Evolutionary conservation across 1,139 yeast genomes (phyloP).

Genomic region (Yamadazyma atmosphaerica): DNA sequence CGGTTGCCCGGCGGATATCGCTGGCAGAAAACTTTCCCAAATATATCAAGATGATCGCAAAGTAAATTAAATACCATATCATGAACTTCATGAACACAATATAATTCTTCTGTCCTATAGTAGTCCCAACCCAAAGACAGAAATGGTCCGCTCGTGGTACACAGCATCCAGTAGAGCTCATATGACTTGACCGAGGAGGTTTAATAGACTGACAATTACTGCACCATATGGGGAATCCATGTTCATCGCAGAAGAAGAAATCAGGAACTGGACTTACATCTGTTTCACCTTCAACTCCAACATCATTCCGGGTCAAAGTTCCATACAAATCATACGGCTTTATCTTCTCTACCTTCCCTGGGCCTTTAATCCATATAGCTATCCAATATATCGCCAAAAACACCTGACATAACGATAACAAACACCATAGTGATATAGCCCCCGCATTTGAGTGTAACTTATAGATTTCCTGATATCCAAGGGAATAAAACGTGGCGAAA

Average conservation of each 20-base stretch:
- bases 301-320: constrained; percentile 13
- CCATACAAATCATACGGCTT: constrained; percentile 29
- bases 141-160: constrained; percentile 65
- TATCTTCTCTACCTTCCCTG: constrained; percentile 31
- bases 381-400: constrained; percentile 33
- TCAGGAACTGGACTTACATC: constrained; percentile 39
- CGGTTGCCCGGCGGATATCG: constrained; percentile 14
- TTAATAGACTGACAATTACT: constrained; percentile 53
- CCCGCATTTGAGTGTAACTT: constrained; percentile 28
- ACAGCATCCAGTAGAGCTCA: constrained; percentile 44
- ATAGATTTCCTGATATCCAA: constrained; percentile 40
- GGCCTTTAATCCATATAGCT: constrained; percentile 28
- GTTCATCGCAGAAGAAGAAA: constrained; percentile 54
- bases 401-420: constrained; percentile 27
- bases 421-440: constrained; percentile 38
- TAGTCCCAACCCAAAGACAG: constrained; percentile 63
- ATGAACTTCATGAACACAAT: constrained; percentile 51
- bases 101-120: constrained; percentile 59
- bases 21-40: constrained; percentile 27
- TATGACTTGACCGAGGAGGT: constrained; percentile 56
- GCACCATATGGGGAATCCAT: constrained; percentile 67
- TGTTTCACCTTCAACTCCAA: too few species aligned
- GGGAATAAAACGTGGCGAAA: constrained; percentile 33
- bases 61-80: constrained; percentile 31
- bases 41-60: constrained; percentile 28